Percentiles rank a stretch among this genome's conserved stretches.
phyloP scores from a whole-genome alignment of 1,139 yeast species.

The Magnusiomyces paraingens region DNA sequence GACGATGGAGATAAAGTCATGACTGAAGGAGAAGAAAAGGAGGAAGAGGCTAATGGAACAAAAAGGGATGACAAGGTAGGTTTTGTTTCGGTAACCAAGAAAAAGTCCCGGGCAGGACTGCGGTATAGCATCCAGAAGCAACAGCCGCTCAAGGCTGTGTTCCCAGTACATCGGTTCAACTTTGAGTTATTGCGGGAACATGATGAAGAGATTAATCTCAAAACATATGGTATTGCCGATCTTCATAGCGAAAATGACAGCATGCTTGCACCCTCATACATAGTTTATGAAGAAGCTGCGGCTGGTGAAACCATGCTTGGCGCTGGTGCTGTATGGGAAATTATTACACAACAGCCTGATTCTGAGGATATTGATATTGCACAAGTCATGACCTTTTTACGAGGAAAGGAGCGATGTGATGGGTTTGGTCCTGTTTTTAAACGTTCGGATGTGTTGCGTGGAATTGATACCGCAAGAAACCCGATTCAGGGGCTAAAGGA shows the following conservation, averaged over 20 bases:
- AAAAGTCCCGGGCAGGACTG: slow-evolving; percentile 6
- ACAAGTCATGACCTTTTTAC: slow-evolving; percentile 50
- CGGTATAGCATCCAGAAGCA: slow-evolving; percentile 6
- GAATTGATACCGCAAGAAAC: slow-evolving; percentile 19
- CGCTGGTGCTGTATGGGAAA: slow-evolving; percentile 80
- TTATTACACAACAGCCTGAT: slow-evolving; percentile 39
- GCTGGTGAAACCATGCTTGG: slow-evolving; percentile 47
- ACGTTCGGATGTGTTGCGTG: slow-evolving; percentile 22
- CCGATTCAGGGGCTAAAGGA: too few relatives aligned
- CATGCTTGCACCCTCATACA: slow-evolving; percentile 20
- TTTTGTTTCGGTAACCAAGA: too few relatives aligned
- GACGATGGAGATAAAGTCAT: too few relatives aligned
- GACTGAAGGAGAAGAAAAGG: background rate
- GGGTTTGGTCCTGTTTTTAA: slow-evolving; percentile 77
- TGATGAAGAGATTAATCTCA: slow-evolving; percentile 9
- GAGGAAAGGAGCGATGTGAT: slow-evolving; percentile 69
- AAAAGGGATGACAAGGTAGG: too few relatives aligned
- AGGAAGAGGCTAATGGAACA: too few relatives aligned
- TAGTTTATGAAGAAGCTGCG: slow-evolving; percentile 29
- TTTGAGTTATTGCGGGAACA: slow-evolving; percentile 21
- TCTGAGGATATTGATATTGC: slow-evolving; percentile 47
- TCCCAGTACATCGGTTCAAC: slow-evolving; percentile 25
- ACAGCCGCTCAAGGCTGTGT: slow-evolving; percentile 16
- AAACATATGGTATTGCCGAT: slow-evolving; percentile 6
- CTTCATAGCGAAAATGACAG: background rate